Conservation (phyloP, 2,329 filamentous ascomycete genomes). For the Curvularia lunata region DNA sequence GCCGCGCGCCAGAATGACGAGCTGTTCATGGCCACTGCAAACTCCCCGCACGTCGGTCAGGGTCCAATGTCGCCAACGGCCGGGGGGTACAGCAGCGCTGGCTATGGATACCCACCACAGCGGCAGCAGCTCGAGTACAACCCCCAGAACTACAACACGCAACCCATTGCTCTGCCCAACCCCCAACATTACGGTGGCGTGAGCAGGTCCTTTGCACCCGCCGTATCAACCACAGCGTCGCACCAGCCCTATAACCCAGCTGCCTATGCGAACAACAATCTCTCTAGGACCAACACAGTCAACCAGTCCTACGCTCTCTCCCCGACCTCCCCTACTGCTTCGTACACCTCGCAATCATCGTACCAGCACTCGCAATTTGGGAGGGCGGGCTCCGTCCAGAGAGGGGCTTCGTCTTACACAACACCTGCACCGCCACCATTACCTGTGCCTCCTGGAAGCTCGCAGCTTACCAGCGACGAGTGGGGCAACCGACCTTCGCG, state of each 20-base stretch:
- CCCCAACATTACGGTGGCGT: constrained; percentile 65
- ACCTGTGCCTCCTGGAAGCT: constrained; percentile 44
- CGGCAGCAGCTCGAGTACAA: constrained; percentile 60
- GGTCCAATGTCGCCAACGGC: constrained; percentile 39
- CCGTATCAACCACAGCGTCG: constrained; percentile 22
- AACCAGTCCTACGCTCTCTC: constrained; percentile 48
- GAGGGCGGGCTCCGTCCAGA: constrained; percentile 40
- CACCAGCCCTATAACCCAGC: constrained; percentile 56
- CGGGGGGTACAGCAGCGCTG: constrained; percentile 29
- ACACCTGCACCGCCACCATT: constrained; percentile 47
- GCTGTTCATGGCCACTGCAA: constrained; percentile 62
- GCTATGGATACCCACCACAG: constrained; percentile 53
- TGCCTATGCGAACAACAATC: constrained; percentile 49
- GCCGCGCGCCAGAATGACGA: constrained; percentile 60
- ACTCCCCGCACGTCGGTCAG: constrained; percentile 40
- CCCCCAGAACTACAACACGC: constrained; percentile 64
- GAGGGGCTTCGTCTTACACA: constrained; percentile 42
- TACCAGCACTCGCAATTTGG: constrained; percentile 45
- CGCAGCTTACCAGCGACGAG: constrained; percentile 41
- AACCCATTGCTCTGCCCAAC: constrained; percentile 57
- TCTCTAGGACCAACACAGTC: constrained; percentile 40
- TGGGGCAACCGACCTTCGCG: constrained; percentile 45
- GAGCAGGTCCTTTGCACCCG: constrained; percentile 44
- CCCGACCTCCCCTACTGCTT: constrained; percentile 40
- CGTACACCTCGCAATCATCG: constrained; percentile 39